Conservation (phyloP, 2,329 filamentous ascomycete genomes). For the Elsinoe australis region DNA sequence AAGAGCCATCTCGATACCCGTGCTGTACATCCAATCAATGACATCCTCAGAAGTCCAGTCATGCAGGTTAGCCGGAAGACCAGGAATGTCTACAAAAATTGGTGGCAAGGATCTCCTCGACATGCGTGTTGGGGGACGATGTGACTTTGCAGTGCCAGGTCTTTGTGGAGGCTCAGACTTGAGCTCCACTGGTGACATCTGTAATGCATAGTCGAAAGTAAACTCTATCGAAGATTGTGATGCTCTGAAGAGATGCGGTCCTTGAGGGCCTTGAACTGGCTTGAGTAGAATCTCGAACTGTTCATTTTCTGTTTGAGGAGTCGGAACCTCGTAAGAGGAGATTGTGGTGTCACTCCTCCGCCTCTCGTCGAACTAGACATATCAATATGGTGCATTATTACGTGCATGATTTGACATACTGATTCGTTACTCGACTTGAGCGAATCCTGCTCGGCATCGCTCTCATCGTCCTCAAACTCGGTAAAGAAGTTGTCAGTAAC, state of each 20-base stretch:
- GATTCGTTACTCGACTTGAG: constrained; percentile 62
- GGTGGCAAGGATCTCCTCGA: constrained; percentile 10
- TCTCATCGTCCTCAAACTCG: constrained; percentile 59
- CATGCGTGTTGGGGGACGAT: constrained; percentile 23
- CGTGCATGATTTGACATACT: constrained; percentile 45
- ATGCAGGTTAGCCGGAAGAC: constrained; percentile 41
- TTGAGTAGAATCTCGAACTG: constrained; percentile 59
- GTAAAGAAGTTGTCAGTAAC: constrained; percentile 73
- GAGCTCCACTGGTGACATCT: constrained; percentile 66
- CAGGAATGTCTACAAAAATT: constrained; percentile 17
- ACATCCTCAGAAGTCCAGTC: constrained; percentile 70
- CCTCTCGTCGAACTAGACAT: constrained; percentile 39
- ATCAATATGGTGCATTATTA: neutral
- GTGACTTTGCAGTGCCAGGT: constrained; percentile 37
- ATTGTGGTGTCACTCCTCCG: constrained; percentile 72
- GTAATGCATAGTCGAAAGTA: constrained; percentile 47
- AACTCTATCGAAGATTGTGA: constrained; percentile 54
- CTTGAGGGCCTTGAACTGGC: constrained; percentile 69
- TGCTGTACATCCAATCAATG: constrained; percentile 77
- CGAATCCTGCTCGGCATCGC: constrained; percentile 53
- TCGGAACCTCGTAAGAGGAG: constrained; percentile 74
- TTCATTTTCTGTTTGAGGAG: constrained; percentile 56
- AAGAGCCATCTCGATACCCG: constrained; percentile 67
- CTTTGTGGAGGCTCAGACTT: constrained; percentile 44
- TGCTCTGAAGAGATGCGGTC: constrained; percentile 77